These are phyloP conservation scores for Schrenkiella parvula DNA, from an alignment of 345 rosid species.

Conservation along the genomic window DNA sequence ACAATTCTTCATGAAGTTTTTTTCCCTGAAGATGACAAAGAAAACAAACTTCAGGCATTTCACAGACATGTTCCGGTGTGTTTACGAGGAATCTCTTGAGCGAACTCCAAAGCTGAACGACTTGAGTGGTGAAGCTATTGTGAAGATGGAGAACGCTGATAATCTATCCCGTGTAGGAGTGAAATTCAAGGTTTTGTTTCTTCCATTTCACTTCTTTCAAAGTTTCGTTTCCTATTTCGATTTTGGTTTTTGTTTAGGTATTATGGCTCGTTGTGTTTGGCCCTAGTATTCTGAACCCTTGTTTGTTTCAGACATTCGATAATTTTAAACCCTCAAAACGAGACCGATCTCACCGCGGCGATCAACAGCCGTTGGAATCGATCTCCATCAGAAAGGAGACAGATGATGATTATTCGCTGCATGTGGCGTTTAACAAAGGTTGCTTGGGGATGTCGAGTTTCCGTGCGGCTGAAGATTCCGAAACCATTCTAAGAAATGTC, in stretches of 20 bases:
- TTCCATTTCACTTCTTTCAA: background rate
- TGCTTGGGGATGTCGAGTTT: background rate
- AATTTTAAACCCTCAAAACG: background rate
- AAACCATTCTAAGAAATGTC: constrained; percentile 2
- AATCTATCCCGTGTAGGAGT: background rate
- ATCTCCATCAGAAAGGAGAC: background rate
- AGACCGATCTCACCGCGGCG: background rate
- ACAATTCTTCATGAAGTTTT: background rate
- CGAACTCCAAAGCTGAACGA: background rate
- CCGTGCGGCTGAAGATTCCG: background rate
- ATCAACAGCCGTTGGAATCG: background rate
- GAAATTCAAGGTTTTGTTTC: background rate
- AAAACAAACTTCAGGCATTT: background rate
- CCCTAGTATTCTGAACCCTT: too few species aligned
- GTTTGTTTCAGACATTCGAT: background rate
- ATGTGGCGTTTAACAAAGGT: background rate
- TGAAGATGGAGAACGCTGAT: background rate
- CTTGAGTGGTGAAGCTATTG: background rate
- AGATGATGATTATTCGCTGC: background rate
- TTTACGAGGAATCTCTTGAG: background rate
- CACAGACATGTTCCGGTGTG: constrained; percentile 3
- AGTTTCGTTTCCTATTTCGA: background rate
- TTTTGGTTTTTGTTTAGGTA: too few species aligned
- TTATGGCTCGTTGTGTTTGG: too few species aligned
- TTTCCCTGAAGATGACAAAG: background rate